These are phyloP conservation scores for Urochloa ruziziensis DNA, from an alignment of 176 grass and related monocot genomes.

Conservation along the genomic window DNA sequence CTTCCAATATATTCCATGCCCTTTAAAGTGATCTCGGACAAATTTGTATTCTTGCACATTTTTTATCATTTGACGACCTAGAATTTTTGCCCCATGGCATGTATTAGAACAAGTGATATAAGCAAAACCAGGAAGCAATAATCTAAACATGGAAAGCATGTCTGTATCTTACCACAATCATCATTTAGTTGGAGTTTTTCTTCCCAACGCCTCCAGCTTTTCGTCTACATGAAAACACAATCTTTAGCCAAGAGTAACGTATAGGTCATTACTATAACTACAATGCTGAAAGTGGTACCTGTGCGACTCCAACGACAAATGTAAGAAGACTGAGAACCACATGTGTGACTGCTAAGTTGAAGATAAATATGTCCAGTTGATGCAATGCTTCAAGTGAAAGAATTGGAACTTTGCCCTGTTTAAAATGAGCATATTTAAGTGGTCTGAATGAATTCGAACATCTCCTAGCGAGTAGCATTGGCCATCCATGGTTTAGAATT, in stretches of 20 bases:
- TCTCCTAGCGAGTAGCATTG: neutral
- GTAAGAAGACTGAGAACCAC: constrained; percentile 66
- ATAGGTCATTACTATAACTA: neutral
- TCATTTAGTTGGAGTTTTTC: constrained; percentile 34
- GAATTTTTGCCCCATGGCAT: neutral
- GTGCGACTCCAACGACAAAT: constrained; percentile 55
- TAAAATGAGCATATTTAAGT: neutral
- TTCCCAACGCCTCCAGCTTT: constrained; percentile 65
- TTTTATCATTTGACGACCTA: constrained; percentile 45
- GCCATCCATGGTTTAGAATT: neutral
- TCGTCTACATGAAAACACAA: constrained; percentile 34
- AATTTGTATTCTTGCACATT: constrained; percentile 47
- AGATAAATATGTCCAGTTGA: constrained; percentile 89
- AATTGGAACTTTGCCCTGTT: constrained; percentile 70
- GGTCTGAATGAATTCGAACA: neutral
- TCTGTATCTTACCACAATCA: constrained; percentile 24
- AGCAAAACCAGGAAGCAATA: neutral
- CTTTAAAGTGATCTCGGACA: constrained; percentile 42
- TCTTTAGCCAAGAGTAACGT: neutral
- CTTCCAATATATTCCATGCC: constrained; percentile 33
- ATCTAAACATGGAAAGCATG: neutral
- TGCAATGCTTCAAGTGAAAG: constrained; percentile 74
- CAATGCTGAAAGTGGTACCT: constrained; percentile 29
- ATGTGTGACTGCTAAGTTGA: constrained; percentile 74
- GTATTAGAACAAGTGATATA: neutral